Conservation (phyloP, 2,329 filamentous ascomycete genomes). For the Colletotrichum sp. region DNA sequence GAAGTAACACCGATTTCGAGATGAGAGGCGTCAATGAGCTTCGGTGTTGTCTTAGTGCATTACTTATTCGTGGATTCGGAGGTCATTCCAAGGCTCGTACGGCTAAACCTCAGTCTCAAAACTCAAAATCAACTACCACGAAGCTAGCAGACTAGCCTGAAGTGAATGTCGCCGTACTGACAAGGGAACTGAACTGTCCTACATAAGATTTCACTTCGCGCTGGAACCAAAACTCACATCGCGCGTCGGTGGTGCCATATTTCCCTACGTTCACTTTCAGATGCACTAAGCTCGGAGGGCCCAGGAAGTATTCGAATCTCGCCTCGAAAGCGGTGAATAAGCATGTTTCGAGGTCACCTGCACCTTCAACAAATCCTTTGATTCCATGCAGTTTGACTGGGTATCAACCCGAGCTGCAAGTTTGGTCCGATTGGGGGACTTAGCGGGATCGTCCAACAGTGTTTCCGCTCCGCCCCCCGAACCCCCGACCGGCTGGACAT, state of each 20-base stretch:
- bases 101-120: background rate
- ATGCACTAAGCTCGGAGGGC: background rate
- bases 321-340: too few relatives aligned
- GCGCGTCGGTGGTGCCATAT: background rate
- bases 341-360: background rate
- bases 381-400: background rate
- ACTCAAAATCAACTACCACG: background rate
- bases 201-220: accelerated
- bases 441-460: background rate
- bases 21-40: background rate
- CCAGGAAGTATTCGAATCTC: background rate
- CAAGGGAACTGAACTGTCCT: background rate
- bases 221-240: background rate
- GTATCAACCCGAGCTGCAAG: background rate
- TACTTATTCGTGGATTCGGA: background rate
- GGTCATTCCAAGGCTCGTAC: background rate
- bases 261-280: accelerated
- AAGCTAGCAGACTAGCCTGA: background rate
- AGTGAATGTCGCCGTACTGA: background rate
- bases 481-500: background rate
- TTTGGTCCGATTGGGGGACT: background rate
- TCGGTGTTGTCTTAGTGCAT: accelerated
- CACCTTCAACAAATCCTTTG: background rate
- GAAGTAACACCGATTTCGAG: background rate
- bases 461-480: accelerated